phyloP scores from a whole-genome alignment of 2,329 filamentous ascomycete species.

The Zymoseptoria brevis region DNA sequence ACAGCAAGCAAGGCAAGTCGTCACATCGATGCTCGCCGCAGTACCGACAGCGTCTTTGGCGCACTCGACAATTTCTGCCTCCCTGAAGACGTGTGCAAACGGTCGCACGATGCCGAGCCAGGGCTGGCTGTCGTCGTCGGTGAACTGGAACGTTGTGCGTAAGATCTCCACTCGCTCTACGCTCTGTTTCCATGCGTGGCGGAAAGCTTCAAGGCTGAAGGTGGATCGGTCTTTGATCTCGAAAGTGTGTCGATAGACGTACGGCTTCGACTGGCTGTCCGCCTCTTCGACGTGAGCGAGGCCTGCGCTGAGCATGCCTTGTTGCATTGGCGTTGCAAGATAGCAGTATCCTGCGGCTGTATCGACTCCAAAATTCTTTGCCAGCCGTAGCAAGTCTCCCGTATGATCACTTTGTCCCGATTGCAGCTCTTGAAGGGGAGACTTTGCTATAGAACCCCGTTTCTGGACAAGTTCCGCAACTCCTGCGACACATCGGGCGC shows the following conservation, averaged over 20 bases:
- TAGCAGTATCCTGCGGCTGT: neutral
- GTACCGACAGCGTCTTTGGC: conserved; percentile 4
- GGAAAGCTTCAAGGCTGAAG: conserved; percentile 4
- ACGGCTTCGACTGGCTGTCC: conserved; percentile 1
- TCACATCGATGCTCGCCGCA: conserved; percentile 4
- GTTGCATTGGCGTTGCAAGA: conserved; percentile 8
- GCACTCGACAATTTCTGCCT: neutral
- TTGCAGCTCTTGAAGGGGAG: neutral
- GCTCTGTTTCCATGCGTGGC: conserved; percentile 5
- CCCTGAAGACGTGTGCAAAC: conserved; percentile 1
- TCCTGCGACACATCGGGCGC: neutral
- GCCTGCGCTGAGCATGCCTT: conserved; percentile 12
- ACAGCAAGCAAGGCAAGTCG: conserved; percentile 1
- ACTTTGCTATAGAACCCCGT: neutral
- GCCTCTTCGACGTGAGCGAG: neutral
- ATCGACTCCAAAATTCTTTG: neutral
- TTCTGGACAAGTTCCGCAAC: neutral
- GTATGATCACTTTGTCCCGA: neutral
- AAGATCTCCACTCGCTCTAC: conserved; percentile 7
- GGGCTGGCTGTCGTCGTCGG: conserved; percentile 3
- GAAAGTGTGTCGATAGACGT: conserved; percentile 11
- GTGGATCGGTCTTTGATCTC: conserved; percentile 3
- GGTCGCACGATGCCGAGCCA: conserved; percentile 10
- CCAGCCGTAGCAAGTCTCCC: neutral
- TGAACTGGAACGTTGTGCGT: conserved; percentile 11